phyloP scores from a whole-genome alignment of 371 early-diverging fungal species.

The Mucor indicus region DNA sequence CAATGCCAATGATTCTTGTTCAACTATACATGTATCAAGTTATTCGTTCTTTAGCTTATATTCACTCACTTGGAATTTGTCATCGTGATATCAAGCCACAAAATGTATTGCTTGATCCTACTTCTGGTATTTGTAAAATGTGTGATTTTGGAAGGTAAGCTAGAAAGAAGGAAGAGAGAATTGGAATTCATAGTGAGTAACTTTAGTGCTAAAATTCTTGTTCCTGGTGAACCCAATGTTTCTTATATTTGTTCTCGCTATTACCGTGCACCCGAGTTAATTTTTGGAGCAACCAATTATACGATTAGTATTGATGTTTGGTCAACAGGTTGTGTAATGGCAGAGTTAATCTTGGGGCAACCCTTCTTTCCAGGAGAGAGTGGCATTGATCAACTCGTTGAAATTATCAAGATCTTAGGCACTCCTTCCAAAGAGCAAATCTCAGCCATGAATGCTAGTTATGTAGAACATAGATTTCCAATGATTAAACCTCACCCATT shows the following conservation, averaged over 20 bases:
- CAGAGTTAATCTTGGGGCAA: constrained; percentile 94
- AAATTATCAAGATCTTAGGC: constrained; percentile 99
- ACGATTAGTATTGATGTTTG: constrained; percentile 92
- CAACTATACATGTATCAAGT: constrained; percentile 98
- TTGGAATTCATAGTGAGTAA: too few species aligned
- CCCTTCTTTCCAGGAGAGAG: constrained; percentile 99
- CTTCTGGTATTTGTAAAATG: constrained; percentile 89
- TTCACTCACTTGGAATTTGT: constrained; percentile 79
- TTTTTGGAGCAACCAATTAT: constrained; percentile 97
- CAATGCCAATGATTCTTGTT: constrained; percentile 85
- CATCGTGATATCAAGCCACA: constrained; percentile 73
- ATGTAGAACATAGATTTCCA: constrained; percentile 97
- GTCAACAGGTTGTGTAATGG: constrained; percentile 99
- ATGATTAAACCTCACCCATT: constrained; percentile 94
- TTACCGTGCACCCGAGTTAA: constrained; percentile 98
- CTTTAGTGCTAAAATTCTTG: constrained; percentile 93
- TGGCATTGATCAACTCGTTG: constrained; percentile 99
- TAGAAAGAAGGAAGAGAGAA: too few species aligned
- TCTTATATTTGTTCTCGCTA: constrained; percentile 98
- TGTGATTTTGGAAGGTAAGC: constrained; percentile 96
- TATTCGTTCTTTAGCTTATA: constrained; percentile 93
- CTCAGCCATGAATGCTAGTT: constrained; percentile 94
- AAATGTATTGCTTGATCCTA: constrained; percentile 72
- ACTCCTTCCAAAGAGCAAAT: constrained; percentile 97
- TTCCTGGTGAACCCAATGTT: constrained; percentile 94